phyloP scores from a whole-genome alignment of 1,284 basidiomycete genomes.

The Ceratobasidium sp. region DNA sequence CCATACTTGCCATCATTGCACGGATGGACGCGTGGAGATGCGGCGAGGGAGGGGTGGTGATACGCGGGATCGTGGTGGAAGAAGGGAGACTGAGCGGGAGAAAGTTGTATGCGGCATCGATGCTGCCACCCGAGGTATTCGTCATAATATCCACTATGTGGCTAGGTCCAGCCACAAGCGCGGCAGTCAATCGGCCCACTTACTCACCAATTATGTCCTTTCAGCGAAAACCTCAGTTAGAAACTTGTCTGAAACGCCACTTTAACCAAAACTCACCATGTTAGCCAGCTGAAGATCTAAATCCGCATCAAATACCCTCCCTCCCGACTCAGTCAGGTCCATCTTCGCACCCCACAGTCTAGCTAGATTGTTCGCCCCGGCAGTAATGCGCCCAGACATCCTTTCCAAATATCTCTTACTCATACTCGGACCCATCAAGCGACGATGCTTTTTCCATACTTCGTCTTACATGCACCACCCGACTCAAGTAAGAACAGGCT shows the following conservation, averaged over 20 bases:
- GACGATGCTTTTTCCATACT: conserved; percentile 31
- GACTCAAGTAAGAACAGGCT: no score
- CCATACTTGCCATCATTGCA: conserved; percentile 16
- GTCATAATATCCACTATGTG: conserved; percentile 8
- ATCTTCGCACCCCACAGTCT: conserved; percentile 3
- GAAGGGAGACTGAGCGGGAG: background rate
- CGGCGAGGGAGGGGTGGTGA: background rate
- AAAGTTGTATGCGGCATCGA: background rate
- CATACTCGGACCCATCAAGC: conserved; percentile 29
- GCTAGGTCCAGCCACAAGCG: background rate
- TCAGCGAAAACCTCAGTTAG: background rate
- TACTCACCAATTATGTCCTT: conserved; percentile 26
- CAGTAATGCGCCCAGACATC: conserved; percentile 4
- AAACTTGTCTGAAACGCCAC: background rate
- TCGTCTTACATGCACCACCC: conserved; percentile 4
- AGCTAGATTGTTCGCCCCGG: conserved; percentile 1
- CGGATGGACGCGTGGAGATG: conserved; percentile 7
- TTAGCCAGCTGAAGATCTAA: conserved; percentile 10
- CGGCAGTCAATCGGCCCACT: background rate
- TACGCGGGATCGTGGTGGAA: background rate
- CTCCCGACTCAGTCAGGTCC: background rate
- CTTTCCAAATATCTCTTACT: conserved; percentile 19
- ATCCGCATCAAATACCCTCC: conserved; percentile 11
- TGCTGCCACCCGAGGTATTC: background rate
- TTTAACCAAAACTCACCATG: background rate